A percentile compares a stretch with the other conserved stretches of the same genome.
phyloP scores from a whole-genome alignment of 2,329 filamentous ascomycete species.

The Aspergillus sp. region DNA sequence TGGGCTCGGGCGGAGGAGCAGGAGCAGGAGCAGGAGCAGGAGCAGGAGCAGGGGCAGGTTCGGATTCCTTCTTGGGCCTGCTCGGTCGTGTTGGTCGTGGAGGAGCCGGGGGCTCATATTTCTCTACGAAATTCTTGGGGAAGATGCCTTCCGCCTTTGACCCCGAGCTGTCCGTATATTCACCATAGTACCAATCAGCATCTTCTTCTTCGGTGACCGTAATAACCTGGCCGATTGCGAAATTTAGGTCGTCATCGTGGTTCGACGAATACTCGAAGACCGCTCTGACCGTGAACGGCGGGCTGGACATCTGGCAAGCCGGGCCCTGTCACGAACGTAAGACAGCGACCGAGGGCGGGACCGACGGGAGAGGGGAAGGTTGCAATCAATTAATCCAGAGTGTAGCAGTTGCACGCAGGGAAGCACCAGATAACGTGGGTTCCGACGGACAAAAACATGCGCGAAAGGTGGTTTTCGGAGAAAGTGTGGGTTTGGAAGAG shows the following conservation, averaged over 20 bases:
- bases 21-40: conserved; percentile 37
- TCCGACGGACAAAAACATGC: conserved; percentile 21
- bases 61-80: conserved; percentile 66
- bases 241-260: conserved; percentile 93
- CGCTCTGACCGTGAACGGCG: conserved; percentile 90
- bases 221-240: conserved; percentile 82
- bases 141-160: conserved; percentile 81
- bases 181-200: conserved; percentile 87
- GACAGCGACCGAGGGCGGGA: conserved; percentile 4
- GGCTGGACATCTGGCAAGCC: conserved; percentile 61
- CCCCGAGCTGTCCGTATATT: conserved; percentile 77
- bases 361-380: background rate
- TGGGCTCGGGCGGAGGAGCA: conserved; percentile 27
- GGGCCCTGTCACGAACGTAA: conserved; percentile 25
- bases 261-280: conserved; percentile 90
- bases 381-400: background rate
- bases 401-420: conserved; percentile 11
- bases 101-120: conserved; percentile 86
- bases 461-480: conserved; percentile 11
- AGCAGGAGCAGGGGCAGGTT: conserved; percentile 36
- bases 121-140: conserved; percentile 95
- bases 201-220: conserved; percentile 92
- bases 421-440: conserved; percentile 21
- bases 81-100: conserved; percentile 73
- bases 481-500: conserved; percentile 8